A percentile compares a stretch with the other conserved stretches of the same genome.
These are phyloP conservation scores for Aspergillus sclerotiicarbonarius DNA, from an alignment of 495 filamentous ascomycete species.

Conservation along the genomic window DNA sequence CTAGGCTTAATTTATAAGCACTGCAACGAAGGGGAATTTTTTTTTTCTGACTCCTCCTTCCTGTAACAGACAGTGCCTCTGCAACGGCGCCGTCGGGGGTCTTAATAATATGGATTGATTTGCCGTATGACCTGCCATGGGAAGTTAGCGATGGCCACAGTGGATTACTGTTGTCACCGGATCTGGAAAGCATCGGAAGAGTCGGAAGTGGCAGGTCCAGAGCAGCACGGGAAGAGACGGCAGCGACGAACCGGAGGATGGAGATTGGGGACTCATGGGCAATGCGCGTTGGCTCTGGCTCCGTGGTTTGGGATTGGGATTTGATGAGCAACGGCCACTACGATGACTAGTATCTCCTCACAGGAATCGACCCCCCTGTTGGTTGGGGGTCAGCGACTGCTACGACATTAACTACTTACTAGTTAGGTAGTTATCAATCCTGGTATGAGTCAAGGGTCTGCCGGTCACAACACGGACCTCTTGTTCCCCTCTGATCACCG, in stretches of 20 bases:
- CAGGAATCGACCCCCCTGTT: constrained; percentile 5
- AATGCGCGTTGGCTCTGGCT: neutral
- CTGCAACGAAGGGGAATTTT: constrained; percentile 1
- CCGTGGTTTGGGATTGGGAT: neutral
- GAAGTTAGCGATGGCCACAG: constrained; percentile 20
- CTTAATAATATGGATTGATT: constrained; percentile 19
- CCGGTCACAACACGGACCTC: constrained; percentile 16
- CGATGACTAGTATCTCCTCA: neutral
- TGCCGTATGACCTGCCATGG: constrained; percentile 26
- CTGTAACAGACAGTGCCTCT: constrained; percentile 1
- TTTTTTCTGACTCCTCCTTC: constrained; percentile 9
- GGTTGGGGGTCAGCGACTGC: constrained; percentile 3
- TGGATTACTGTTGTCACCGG: constrained; percentile 24
- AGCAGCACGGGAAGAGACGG: constrained; percentile 15
- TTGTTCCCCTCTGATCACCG: constrained; percentile 18
- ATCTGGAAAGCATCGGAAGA: constrained; percentile 24
- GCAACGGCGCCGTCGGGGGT: constrained; percentile 10
- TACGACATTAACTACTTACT: constrained; percentile 1
- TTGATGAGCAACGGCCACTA: no score
- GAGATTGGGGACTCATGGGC: neutral
- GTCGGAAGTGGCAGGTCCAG: constrained; percentile 18
- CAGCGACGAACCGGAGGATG: constrained; percentile 3
- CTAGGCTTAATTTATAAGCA: constrained; percentile 23
- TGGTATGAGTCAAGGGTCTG: constrained; percentile 2
- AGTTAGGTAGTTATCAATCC: neutral